Evolutionary conservation across 345 rosid species (phyloP), one percentile per base, ranked within the genome.

Genomic region (Bruguiera sexangula): DNA sequence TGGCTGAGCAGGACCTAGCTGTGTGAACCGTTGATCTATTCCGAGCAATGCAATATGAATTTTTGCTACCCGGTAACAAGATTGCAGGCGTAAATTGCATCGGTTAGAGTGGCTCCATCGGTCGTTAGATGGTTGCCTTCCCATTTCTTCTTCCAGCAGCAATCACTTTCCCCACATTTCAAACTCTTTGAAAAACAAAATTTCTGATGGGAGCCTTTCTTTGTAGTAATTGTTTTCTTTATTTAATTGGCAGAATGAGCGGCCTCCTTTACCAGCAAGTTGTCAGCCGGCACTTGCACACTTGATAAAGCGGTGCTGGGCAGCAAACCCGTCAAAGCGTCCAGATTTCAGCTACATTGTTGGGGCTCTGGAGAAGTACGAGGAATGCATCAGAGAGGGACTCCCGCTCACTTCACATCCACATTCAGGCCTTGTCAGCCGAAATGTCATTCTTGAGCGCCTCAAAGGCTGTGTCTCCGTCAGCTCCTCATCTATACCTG

Each of bases 221-320:
- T 39, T 2, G 4, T 1, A 39, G 16, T 39, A 39, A 13, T 43
- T 43, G 3, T 11, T 43, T 15, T 11, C 50, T 15, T 24, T 21
- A 24, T 3, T 22, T 10, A 56, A 15, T n/a, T 70, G 70, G 50
- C 87, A 89, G 97, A 92, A 92, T 60, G 96, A 88, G 79, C 77
- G 99, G 57, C 99, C 99, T 20, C 96, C 97, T 7, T 59, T 95
- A 69, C 97, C 96, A 0, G 96, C 89, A 8, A 95, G 97, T 66
- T 95, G 97, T 57, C 97, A 87, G 78, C 96, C 96, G 0, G 97
- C 88, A 0, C 75, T 95, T 0, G 96, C 96, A 43, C 96, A 95
- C 78, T 74, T 95, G n/a, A 92, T 95, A 76, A 90, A 83, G 84
- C 85, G 88, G 2, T 95, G 99, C 71, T 90, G 99, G 99, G 89